These are phyloP conservation scores for Lentinula novae-zelandiae DNA, from an alignment of 1,284 basidiomycete species.

Conservation along the genomic window DNA sequence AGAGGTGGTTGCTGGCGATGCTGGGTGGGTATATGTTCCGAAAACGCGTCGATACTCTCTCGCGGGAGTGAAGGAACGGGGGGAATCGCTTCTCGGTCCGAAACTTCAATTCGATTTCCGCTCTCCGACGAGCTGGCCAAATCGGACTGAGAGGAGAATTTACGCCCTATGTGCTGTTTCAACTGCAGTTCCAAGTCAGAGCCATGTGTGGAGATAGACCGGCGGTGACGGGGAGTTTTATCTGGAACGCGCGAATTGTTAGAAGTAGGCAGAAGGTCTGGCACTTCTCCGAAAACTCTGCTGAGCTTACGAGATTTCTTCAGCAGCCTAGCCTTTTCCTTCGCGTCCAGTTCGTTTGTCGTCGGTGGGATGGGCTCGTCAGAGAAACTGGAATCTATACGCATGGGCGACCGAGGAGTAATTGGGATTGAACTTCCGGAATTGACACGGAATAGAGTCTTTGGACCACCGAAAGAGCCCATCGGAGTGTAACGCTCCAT, in stretches of 20 bases:
- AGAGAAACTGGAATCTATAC: slow-evolving; percentile 3
- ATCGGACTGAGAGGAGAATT: slow-evolving; percentile 2
- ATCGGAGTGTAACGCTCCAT: slow-evolving; percentile 2
- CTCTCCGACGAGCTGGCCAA: background rate
- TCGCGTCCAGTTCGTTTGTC: slow-evolving; percentile 30
- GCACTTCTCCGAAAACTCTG: slow-evolving; percentile 34
- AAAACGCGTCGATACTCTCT: background rate
- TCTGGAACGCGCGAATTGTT: background rate
- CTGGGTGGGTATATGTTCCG: background rate
- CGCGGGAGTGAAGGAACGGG: background rate
- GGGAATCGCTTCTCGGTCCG: background rate
- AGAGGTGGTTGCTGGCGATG: background rate
- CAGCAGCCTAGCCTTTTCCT: slow-evolving; percentile 34
- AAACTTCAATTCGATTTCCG: background rate
- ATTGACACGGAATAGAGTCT: slow-evolving; percentile 5
- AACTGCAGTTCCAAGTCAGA: background rate
- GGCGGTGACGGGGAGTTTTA: background rate
- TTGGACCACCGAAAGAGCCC: background rate
- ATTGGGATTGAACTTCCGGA: slow-evolving; percentile 14
- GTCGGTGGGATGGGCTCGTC: slow-evolving; percentile 26
- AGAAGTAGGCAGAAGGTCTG: slow-evolving; percentile 7
- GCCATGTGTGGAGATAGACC: slow-evolving; percentile 4
- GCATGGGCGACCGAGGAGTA: background rate
- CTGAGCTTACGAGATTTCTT: slow-evolving; percentile 42
- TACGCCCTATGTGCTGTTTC: background rate